phyloP scores from a whole-genome alignment of 305 asterid species.

The Plantago lanceolata region DNA sequence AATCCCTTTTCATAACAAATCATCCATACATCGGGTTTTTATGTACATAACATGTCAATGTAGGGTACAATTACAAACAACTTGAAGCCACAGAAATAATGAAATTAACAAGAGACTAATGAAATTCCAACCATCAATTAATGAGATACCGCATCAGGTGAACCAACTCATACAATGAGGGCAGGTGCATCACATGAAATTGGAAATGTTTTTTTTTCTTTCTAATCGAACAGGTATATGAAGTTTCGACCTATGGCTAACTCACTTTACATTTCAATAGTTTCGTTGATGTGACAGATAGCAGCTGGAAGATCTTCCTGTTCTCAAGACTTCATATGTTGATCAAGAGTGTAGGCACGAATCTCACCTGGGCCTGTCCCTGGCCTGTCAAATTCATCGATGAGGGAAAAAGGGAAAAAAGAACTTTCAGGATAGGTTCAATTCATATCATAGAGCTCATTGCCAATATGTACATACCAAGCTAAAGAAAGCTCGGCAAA shows the following conservation, averaged over 20 bases:
- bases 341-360: conserved; percentile 66
- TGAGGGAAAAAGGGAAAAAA: not conserved
- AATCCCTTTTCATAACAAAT: no score
- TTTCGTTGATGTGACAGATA: not conserved
- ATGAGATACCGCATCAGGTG: not conserved
- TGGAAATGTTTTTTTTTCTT: not conserved
- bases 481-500: no score
- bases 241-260: conserved; percentile 5
- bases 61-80: not conserved
- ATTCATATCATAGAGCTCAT: not conserved
- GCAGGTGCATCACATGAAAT: not conserved
- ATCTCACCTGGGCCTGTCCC: conserved; percentile 91
- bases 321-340: conserved; percentile 56
- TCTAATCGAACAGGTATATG: not conserved
- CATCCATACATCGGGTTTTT: no score
- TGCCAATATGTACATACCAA: not conserved
- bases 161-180: conserved; percentile 6
- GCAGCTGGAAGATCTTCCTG: not conserved
- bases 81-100: not conserved
- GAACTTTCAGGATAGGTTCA: not conserved
- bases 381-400: conserved; percentile 55
- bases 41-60: not conserved
- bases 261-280: conserved; percentile 20
- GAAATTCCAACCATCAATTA: not conserved
- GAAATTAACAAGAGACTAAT: not conserved